A percentile compares a stretch with the other conserved stretches of the same genome.
Conservation (phyloP, 441 rosid species). For the Arabidopsis hybrid region DNA sequence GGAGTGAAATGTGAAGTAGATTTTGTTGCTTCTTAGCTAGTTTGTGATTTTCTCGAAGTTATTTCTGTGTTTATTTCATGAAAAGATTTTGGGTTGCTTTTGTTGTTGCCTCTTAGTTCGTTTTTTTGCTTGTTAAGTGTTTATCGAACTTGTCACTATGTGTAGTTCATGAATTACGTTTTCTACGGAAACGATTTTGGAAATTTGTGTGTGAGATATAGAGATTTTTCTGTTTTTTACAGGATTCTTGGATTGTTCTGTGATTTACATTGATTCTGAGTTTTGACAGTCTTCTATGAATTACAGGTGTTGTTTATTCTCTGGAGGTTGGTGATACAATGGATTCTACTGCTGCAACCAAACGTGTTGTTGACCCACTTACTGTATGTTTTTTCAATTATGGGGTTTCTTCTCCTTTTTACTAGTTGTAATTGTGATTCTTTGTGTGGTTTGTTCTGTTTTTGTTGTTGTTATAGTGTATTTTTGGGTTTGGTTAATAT, state of each 20-base stretch:
- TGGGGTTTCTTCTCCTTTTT: constrained; percentile 1
- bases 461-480: constrained; percentile 17
- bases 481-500: constrained; percentile 9
- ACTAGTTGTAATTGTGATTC: background rate
- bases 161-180: constrained; percentile 2
- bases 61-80: too few species aligned
- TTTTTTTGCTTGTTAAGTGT: background rate
- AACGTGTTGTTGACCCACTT: constrained; percentile 49
- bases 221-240: background rate
- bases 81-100: too few species aligned
- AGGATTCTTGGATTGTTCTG: background rate
- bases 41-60: too few species aligned
- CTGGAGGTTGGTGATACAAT: constrained; percentile 45
- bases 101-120: background rate
- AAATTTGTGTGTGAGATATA: background rate
- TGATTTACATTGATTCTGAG: background rate
- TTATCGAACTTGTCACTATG: background rate
- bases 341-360: constrained; percentile 50
- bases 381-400: constrained; percentile 52
- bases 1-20: background rate
- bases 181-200: background rate
- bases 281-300: background rate
- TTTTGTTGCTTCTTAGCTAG: background rate
- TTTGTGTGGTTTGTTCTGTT: background rate
- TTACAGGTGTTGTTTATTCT: constrained; percentile 30